Evolutionary conservation across 2,329 filamentous ascomycete genomes (phyloP).

Genomic region (Blastomyces emzantsi): DNA sequence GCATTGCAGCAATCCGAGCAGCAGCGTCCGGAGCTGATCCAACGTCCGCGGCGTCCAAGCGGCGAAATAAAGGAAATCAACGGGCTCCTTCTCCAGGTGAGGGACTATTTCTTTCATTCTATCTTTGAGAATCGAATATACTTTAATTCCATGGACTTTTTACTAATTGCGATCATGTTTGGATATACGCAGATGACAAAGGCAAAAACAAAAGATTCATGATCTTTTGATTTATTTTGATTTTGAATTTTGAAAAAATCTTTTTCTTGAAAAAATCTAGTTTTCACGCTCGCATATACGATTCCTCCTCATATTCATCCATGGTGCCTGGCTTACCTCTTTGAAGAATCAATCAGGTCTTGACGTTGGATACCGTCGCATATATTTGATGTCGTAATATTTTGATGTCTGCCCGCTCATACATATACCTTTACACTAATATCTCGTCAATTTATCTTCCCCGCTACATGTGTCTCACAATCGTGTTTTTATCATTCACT

Average conservation of each 20-base stretch:
- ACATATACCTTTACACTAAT: background rate
- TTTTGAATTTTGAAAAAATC: background rate
- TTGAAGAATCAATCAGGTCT: background rate
- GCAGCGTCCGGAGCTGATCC: slow-evolving; percentile 55
- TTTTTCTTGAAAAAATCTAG: background rate
- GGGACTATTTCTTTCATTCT: background rate
- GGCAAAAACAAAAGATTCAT: slow-evolving; percentile 19
- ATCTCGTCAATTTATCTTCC: background rate
- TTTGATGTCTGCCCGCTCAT: background rate
- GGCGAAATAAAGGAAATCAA: background rate
- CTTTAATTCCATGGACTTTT: background rate
- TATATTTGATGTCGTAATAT: background rate
- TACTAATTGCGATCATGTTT: background rate
- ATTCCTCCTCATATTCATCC: background rate
- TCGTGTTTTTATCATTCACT: background rate
- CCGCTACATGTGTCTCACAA: background rate
- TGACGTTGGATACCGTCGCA: background rate
- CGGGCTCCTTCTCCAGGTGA: background rate
- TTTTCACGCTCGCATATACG: background rate
- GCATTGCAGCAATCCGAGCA: slow-evolving; percentile 75
- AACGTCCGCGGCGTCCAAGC: slow-evolving; percentile 19
- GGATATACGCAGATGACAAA: slow-evolving; percentile 13
- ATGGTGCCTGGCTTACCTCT: background rate
- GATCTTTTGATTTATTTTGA: slow-evolving; percentile 18
- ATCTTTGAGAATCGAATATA: background rate